These are phyloP conservation scores for Setaria viridis DNA, from an alignment of 202 grass and related monocot genomes.

Conservation along the genomic window DNA sequence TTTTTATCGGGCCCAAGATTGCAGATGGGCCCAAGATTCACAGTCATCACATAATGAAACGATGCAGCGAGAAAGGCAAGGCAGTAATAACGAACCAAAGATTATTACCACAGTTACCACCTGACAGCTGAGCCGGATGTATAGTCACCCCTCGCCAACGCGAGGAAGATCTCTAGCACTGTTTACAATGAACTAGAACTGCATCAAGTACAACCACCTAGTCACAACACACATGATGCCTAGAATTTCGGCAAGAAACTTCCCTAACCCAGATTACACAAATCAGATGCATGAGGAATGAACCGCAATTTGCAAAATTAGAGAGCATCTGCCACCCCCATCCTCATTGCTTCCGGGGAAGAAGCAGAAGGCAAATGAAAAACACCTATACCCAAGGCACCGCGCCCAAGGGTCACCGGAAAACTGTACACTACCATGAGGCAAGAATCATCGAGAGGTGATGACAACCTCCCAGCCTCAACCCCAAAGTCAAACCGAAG, in stretches of 20 bases:
- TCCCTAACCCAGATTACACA: constrained; percentile 46
- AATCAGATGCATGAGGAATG: constrained; percentile 69
- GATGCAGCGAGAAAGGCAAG: not conserved
- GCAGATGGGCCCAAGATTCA: not conserved
- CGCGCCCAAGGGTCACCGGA: constrained; percentile 42
- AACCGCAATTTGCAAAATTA: constrained; percentile 74
- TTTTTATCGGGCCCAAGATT: not conserved
- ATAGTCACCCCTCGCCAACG: constrained; percentile 31
- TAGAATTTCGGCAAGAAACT: constrained; percentile 48
- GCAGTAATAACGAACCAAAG: not conserved
- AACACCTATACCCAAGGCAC: constrained; percentile 56
- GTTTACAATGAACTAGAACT: constrained; percentile 36
- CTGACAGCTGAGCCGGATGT: constrained; percentile 16
- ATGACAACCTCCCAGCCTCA: constrained; percentile 49
- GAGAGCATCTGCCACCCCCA: constrained; percentile 56
- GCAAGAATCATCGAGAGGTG: constrained; percentile 51
- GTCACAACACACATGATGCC: constrained; percentile 46
- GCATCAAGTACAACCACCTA: constrained; percentile 49
- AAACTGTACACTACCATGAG: constrained; percentile 63
- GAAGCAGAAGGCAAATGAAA: constrained; percentile 53
- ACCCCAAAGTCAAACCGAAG: constrained; percentile 48
- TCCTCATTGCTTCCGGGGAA: constrained; percentile 57
- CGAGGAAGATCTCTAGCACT: constrained; percentile 14
- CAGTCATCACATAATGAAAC: not conserved
- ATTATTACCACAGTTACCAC: constrained; percentile 6